Conservation (phyloP, 192 early-diverging fungal genomes). For the Linnemannia elongata region DNA sequence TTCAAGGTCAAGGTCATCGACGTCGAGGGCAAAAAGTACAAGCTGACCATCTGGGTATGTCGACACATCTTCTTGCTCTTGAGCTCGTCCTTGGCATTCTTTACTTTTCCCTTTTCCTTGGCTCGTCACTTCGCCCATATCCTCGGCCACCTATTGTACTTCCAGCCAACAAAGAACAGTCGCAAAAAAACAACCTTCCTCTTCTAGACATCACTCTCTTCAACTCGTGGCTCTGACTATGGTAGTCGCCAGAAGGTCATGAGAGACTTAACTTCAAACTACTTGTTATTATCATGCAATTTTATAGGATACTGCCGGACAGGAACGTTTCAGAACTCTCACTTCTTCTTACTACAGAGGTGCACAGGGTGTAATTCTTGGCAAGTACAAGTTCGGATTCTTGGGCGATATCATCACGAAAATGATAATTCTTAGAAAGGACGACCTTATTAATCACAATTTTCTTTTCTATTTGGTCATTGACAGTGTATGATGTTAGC, state of each 20-base stretch:
- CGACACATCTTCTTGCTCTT: neutral
- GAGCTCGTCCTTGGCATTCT: neutral
- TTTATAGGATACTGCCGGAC: conserved; percentile 96
- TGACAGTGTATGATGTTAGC: conserved; percentile 95
- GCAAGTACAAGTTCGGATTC: conserved; percentile 57
- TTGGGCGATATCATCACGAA: neutral
- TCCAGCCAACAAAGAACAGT: neutral
- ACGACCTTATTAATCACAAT: neutral
- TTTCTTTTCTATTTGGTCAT: neutral
- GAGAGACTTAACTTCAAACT: neutral
- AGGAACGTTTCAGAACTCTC: conserved; percentile 97
- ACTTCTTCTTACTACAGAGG: conserved; percentile 98
- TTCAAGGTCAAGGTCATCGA: conserved; percentile 96
- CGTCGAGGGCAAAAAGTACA: conserved; percentile 90
- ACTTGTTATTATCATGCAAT: neutral
- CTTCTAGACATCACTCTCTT: neutral
- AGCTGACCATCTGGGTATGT: conserved; percentile 95
- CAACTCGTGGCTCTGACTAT: neutral
- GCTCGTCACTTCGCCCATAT: neutral
- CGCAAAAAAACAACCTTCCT: neutral
- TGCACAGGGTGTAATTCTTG: conserved; percentile 97
- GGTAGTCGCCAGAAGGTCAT: neutral
- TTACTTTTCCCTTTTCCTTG: neutral
- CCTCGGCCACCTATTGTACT: neutral
- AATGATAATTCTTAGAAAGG: neutral